Percentiles rank a stretch among this genome's conserved stretches.
These are phyloP conservation scores for Fusarium keratoplasticum DNA, from an alignment of 2,329 filamentous ascomycete species.

Conservation along the genomic window DNA sequence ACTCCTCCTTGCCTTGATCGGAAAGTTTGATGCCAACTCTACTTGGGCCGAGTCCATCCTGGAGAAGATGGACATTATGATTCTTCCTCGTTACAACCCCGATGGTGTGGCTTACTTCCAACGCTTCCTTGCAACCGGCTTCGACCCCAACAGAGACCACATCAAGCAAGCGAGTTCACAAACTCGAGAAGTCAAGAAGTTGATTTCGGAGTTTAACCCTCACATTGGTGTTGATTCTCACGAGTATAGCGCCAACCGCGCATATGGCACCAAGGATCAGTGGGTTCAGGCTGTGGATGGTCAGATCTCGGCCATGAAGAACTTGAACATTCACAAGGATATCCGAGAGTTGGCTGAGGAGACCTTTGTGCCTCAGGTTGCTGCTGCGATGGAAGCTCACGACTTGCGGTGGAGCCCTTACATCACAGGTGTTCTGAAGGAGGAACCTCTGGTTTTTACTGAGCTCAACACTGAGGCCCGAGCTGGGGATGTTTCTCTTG, in stretches of 20 bases:
- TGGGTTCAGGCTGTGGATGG: conserved; percentile 42
- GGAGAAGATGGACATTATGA: conserved; percentile 44
- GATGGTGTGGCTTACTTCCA: conserved; percentile 47
- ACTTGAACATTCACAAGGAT: conserved; percentile 44
- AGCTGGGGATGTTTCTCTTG: conserved; percentile 43
- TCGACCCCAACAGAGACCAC: conserved; percentile 46
- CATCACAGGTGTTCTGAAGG: conserved; percentile 30
- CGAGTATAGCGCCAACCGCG: conserved; percentile 41
- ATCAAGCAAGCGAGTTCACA: conserved; percentile 43
- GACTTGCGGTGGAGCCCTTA: conserved; percentile 44
- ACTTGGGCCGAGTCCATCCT: conserved; percentile 41
- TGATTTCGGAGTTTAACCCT: conserved; percentile 37
- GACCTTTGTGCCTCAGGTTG: conserved; percentile 36
- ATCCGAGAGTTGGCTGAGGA: conserved; percentile 41
- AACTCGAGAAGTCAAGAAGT: conserved; percentile 41
- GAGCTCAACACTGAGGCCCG: conserved; percentile 43
- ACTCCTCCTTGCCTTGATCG: conserved; percentile 40
- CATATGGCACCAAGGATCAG: conserved; percentile 39
- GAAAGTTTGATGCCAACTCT: conserved; percentile 44
- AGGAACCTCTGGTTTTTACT: conserved; percentile 36
- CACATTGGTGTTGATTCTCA: conserved; percentile 44
- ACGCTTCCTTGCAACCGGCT: conserved; percentile 40
- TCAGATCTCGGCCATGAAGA: conserved; percentile 44
- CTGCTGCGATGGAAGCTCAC: conserved; percentile 33
- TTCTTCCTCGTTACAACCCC: conserved; percentile 46